These are phyloP conservation scores for Metahyphopichia silvanorum DNA, from an alignment of 805 yeast species.

Conservation along the genomic window DNA sequence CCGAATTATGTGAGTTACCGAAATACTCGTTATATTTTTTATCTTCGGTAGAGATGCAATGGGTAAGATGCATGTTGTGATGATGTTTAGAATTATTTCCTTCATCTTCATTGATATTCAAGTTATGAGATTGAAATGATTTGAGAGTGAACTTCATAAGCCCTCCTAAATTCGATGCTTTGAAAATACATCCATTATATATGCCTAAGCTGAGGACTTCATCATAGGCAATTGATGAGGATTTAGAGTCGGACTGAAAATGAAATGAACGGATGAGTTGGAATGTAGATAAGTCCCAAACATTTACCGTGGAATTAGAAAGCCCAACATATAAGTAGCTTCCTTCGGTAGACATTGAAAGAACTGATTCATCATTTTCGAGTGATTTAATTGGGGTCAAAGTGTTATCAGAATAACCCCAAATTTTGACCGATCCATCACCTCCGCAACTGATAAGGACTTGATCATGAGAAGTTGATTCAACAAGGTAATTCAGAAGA, in stretches of 20 bases:
- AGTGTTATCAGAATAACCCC: constrained; percentile 46
- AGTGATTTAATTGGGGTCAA: constrained; percentile 31
- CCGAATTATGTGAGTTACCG: constrained; percentile 22
- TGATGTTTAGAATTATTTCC: constrained; percentile 3
- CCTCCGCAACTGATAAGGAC: constrained; percentile 67
- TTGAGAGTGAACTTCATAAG: constrained; percentile 25
- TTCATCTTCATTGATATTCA: constrained; percentile 3
- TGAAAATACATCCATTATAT: constrained; percentile 55
- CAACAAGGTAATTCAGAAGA: constrained; percentile 15
- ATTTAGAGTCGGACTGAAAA: constrained; percentile 11
- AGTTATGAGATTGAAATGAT: constrained; percentile 7
- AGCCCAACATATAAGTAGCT: constrained; percentile 83
- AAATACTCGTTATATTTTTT: constrained; percentile 5
- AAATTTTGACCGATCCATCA: constrained; percentile 80
- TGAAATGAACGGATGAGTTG: constrained; percentile 56
- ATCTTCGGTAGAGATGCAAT: constrained; percentile 6
- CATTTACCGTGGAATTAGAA: constrained; percentile 67
- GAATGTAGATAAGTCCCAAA: constrained; percentile 83
- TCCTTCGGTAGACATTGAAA: constrained; percentile 62
- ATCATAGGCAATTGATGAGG: constrained; percentile 10
- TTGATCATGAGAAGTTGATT: constrained; percentile 10
- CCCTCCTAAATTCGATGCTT: constrained; percentile 52
- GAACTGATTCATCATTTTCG: constrained; percentile 65
- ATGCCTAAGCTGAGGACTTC: constrained; percentile 57
- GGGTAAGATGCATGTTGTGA: constrained; percentile 1